Evolutionary conservation across 1,139 yeast genomes (phyloP), one percentile per base, ranked within the genome.

Genomic region (Geotrichum bryndzae): DNA sequence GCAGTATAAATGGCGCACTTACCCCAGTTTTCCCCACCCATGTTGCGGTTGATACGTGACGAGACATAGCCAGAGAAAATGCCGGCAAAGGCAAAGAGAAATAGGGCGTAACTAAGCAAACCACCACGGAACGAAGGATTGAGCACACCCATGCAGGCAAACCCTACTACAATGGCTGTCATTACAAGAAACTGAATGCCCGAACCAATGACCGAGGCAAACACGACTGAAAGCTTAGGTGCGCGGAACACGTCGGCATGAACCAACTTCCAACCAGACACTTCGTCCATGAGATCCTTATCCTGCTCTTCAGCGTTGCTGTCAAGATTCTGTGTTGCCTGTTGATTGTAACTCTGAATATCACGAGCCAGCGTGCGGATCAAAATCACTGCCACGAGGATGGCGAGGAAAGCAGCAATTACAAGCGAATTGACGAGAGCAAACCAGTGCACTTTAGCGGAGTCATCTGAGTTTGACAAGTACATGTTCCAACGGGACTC

Each of bases 131-230:
- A 84, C 67, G 84, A 81, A 62, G 88, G 85, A 50, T 81, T 79
- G 53, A 81, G 80, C 38, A 86, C 74, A 8, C 86, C 83, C 0
- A 83, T 71, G 10, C 87, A 82, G n/a, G 88, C 80, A 45, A 88
- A 75, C 1, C 80, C 70, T 18, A 86, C 77, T 0, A 87, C 85
- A 0, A 90, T 90, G 31, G 84, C 68, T 13, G 84, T 75, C 46
- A 90, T 86, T 65, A 87, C 83, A 54, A 84, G 75, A 60, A 87
- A 79, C 72, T 90, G 96, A 51, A 87, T 78, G 41, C 97, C 96
- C 60, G 89, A 81, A 0, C 95, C 84, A 8, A 86, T 82, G n/a
- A 87, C 69, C 0, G 87, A 74, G 1, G 88, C 79, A 63, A 90
- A 73, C 1, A 80, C 63, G 6, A 79, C 71, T 0, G 86, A 79